Conservation (phyloP, 2,329 filamentous ascomycete genomes). For the Hypoxylon sp. region DNA sequence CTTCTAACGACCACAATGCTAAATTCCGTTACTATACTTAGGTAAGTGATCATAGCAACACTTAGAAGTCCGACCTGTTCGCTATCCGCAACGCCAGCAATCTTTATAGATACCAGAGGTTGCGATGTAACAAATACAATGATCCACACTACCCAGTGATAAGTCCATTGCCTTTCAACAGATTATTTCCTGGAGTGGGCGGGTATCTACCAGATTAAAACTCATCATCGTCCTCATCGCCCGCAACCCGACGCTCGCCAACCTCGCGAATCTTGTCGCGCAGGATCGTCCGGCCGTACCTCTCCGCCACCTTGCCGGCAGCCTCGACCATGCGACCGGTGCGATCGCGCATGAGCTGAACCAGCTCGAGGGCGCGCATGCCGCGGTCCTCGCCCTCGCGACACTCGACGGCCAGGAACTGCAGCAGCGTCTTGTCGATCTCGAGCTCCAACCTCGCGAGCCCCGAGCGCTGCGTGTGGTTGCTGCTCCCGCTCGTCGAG, state of each 20-base stretch:
- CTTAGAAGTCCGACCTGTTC: conserved; percentile 1
- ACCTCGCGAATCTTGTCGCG: conserved; percentile 90
- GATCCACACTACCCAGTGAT: too few species aligned
- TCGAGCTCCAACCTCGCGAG: conserved; percentile 80
- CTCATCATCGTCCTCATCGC: conserved; percentile 49
- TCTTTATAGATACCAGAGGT: too few species aligned
- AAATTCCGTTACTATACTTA: conserved; percentile 7
- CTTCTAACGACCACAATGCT: too few species aligned
- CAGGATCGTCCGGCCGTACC: conserved; percentile 82
- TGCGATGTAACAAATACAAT: too few species aligned
- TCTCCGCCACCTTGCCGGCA: conserved; percentile 85
- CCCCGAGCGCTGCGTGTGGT: conserved; percentile 69
- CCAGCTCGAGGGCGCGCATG: conserved; percentile 94
- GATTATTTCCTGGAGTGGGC: too few species aligned
- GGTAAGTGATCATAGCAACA: conserved; percentile 1
- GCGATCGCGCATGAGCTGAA: conserved; percentile 82
- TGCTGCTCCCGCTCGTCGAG: conserved; percentile 70
- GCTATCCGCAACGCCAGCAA: conserved; percentile 7
- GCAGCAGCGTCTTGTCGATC: conserved; percentile 87
- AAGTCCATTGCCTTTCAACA: too few species aligned
- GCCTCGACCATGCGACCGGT: conserved; percentile 91
- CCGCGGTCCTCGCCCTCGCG: conserved; percentile 90
- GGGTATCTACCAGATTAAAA: too few species aligned
- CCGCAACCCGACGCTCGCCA: conserved; percentile 71
- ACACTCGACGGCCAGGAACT: conserved; percentile 89